Evolutionary conservation across 2,329 filamentous ascomycete species (phyloP).

Genomic region (Epichloe gansuensis): DNA sequence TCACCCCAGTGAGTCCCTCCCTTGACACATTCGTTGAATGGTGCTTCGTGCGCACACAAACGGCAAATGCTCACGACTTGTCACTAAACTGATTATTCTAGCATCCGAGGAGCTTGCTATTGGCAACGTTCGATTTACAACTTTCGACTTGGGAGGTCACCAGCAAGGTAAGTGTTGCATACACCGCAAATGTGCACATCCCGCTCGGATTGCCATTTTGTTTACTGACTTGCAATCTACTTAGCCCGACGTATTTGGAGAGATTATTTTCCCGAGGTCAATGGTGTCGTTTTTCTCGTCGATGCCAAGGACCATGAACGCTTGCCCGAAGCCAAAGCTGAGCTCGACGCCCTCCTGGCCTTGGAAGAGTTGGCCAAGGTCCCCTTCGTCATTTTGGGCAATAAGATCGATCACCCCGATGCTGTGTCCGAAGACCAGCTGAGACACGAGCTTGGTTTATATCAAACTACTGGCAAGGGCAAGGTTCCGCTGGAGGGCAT

Average conservation of each 20-base stretch:
- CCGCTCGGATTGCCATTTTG: background rate
- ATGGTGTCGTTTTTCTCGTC: constrained; percentile 93
- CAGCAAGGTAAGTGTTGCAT: constrained; percentile 55
- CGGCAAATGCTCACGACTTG: background rate
- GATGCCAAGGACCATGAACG: constrained; percentile 97
- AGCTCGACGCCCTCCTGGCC: constrained; percentile 85
- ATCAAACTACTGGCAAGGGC: constrained; percentile 93
- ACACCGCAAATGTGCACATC: background rate
- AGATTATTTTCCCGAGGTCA: constrained; percentile 94
- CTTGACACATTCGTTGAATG: background rate
- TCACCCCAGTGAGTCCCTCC: constrained; percentile 63
- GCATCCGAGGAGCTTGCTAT: constrained; percentile 87
- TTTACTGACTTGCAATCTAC: constrained; percentile 10
- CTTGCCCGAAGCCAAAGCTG: constrained; percentile 86
- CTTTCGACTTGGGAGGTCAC: constrained; percentile 86
- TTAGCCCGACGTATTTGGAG: constrained; percentile 85
- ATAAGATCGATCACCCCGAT: constrained; percentile 98
- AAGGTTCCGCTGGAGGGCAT: constrained; percentile 88
- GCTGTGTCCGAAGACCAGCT: constrained; percentile 94
- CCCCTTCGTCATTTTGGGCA: constrained; percentile 89
- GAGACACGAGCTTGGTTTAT: constrained; percentile 80
- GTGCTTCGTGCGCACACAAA: background rate
- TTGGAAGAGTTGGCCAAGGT: constrained; percentile 98
- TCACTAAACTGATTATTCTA: constrained; percentile 21
- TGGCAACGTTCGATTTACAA: constrained; percentile 88